Evolutionary conservation across 306 rosid genomes (phyloP), one percentile per base, ranked within the genome.

Genomic region (Glycine latifolia): DNA sequence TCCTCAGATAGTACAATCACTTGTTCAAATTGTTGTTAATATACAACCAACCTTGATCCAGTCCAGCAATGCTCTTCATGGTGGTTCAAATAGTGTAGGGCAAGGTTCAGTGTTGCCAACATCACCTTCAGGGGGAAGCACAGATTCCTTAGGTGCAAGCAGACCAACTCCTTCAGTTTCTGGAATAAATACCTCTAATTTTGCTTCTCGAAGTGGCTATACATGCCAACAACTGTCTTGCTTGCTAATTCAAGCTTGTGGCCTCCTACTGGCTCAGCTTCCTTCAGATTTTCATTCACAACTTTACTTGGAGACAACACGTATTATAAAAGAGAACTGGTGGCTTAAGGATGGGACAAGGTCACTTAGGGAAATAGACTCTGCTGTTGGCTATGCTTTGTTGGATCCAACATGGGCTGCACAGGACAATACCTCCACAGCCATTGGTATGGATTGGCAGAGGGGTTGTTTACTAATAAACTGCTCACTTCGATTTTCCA

Each of bases 361-460:
- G 83, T 89, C 96, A 10, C 84, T 85, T 16, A 90, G 87, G 62
- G 99, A 93, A 87, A 87, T 93, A 78, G 95, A 95, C 86, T 95
- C 99, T 52, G 99, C 99, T 52, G 96, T 93, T 70, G 98, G 98
- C 77, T 95, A 95, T 86, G 93, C 99, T 74, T 90, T 95, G 91
- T 89, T 95, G 86, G 99, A 93, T 91, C 98, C 99, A 80, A 88
- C 97, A 35, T 93, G 99, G 99, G 99, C 99, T 63, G 97, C 99
- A 78, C 98, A 95, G 86, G 98, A 95, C 89, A 95, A 95, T 81
- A 95, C 99, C 84, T 95, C 99, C 47, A 95, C 98, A 41, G 98
- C 97, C 46, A 89, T 93, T 10, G 99, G 99, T 95, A 90, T 73
- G 91, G 77, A 56, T 84, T 84, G 46, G 5, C 71, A 14, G 10